Percentiles rank a stretch among this genome's conserved stretches.
Conservation (phyloP, 495 filamentous ascomycete species). For the Tuber calosporum region DNA sequence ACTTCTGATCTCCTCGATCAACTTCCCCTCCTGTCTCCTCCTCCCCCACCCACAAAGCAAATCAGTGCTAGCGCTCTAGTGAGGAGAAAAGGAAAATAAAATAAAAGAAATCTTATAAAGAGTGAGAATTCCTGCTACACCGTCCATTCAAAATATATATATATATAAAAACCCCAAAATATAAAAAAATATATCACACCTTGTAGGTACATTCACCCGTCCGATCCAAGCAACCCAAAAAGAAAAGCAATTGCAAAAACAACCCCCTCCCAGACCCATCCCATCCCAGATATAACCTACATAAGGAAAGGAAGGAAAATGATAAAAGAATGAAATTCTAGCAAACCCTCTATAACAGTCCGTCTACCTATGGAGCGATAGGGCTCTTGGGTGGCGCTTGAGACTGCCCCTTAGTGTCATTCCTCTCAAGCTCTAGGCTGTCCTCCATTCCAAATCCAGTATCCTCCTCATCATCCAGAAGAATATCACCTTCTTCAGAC, state of each 20-base stretch:
- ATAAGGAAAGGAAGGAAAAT: not conserved
- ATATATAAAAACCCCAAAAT: no score
- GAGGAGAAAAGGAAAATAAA: not conserved
- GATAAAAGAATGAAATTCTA: slow-evolving; percentile 1
- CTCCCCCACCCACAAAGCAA: not conserved
- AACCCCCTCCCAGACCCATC: not conserved
- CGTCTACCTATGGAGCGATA: not conserved
- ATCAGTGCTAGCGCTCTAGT: not conserved
- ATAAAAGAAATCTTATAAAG: not conserved
- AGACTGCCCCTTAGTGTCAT: slow-evolving; percentile 5
- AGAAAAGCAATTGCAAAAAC: not conserved
- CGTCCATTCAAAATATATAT: not conserved
- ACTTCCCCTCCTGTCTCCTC: not conserved
- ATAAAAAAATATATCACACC: not conserved
- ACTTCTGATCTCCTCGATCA: not conserved
- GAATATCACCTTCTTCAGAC: slow-evolving; percentile 17
- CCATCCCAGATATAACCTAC: not conserved
- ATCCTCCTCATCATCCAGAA: slow-evolving; percentile 22
- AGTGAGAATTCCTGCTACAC: not conserved
- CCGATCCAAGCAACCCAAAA: not conserved
- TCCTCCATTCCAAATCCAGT: slow-evolving; percentile 34
- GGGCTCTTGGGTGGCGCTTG: not conserved
- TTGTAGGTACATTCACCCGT: not conserved
- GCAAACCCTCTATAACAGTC: not conserved
- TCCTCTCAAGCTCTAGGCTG: slow-evolving; percentile 31